phyloP scores from a whole-genome alignment of 768 basidiomycete species.

The Tricholoma sp. region DNA sequence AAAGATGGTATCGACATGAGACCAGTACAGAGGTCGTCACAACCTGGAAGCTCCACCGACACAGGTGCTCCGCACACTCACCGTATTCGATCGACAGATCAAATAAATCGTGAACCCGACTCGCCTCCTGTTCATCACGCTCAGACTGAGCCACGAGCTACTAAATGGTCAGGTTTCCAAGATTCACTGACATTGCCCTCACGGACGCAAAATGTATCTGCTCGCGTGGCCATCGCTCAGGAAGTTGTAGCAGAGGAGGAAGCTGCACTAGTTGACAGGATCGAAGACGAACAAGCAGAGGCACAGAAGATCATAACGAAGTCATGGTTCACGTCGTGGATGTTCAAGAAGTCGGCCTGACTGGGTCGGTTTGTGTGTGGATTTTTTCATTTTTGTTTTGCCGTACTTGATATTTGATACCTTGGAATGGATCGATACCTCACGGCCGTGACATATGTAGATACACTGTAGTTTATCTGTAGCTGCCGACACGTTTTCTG shows the following conservation, averaged over 20 bases:
- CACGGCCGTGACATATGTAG: no score
- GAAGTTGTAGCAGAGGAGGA: slow-evolving; percentile 72
- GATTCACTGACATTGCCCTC: slow-evolving; percentile 23
- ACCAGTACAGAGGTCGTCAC: background rate
- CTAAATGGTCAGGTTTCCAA: slow-evolving; percentile 31
- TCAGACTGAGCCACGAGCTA: slow-evolving; percentile 36
- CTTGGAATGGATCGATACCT: slow-evolving; percentile 31
- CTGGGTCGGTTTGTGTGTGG: slow-evolving; percentile 14
- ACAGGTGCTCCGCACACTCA: background rate
- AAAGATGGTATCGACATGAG: slow-evolving; percentile 16
- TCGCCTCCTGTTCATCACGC: slow-evolving; percentile 40
- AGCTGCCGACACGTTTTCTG: no score
- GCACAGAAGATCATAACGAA: slow-evolving; percentile 40
- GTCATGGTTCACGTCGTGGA: slow-evolving; percentile 65
- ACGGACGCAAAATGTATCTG: slow-evolving; percentile 41
- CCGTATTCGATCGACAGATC: slow-evolving; percentile 27
- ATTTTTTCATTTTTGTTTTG: slow-evolving; percentile 20
- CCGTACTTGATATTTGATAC: slow-evolving; percentile 26
- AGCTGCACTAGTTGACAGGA: slow-evolving; percentile 44
- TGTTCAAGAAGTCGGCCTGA: slow-evolving; percentile 44
- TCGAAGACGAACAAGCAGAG: slow-evolving; percentile 52
- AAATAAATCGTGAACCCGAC: slow-evolving; percentile 29
- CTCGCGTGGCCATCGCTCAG: slow-evolving; percentile 58
- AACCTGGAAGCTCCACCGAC: slow-evolving; percentile 4
- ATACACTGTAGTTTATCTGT: no score